Evolutionary conservation across 768 basidiomycete genomes (phyloP), one percentile per base, ranked within the genome.

Genomic region (Tylopilus subfusipes): DNA sequence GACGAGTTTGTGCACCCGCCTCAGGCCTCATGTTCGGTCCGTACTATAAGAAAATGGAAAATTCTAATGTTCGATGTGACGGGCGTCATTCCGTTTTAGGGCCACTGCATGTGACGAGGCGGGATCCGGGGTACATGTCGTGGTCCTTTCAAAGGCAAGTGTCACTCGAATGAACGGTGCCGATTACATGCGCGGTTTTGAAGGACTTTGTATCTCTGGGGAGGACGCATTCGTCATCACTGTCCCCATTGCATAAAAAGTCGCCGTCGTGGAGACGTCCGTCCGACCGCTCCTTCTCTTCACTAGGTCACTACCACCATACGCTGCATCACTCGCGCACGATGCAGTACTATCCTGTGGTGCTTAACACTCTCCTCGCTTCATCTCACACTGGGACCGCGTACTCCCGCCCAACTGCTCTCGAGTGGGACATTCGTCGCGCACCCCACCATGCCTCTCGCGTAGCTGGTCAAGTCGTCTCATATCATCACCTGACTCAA

Each of bases 371-470:
- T 14, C 59, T 70, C 8, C 53, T 70, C 54, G 30, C 38, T 8
- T 47, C 58, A 2, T 24, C 59, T 9, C 29, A 53, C 29, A 42
- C 57, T 10, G 61, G 64, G 19, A 52, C 60, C 4, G 53, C 45
- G 11, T 13, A 54, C 52, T 43, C 27, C 18, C 50, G 14, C 25
- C 57, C 54, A n/a, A 54, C 61, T 45, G 65, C 62, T 11, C 53
- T 82, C 34, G 54, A 75, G 16, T 84, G 82, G 82, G 82, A 84
- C 62, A 42, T 80, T 42, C 77, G 80, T 34, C 67, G 72, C 49
- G 29, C 71, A n/a, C 79, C 81, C 10, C 66, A 10, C 53, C 69
- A 38, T 25, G 25, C 48, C 5, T 68, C 63, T 43, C 50, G 54
- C 52, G 36, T 67, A 4, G 48, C 53, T 4, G 57, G 52, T 6